Percentiles rank a stretch among this genome's conserved stretches.
phyloP scores from a whole-genome alignment of 768 basidiomycete genomes.

The Lentinula sp. region DNA sequence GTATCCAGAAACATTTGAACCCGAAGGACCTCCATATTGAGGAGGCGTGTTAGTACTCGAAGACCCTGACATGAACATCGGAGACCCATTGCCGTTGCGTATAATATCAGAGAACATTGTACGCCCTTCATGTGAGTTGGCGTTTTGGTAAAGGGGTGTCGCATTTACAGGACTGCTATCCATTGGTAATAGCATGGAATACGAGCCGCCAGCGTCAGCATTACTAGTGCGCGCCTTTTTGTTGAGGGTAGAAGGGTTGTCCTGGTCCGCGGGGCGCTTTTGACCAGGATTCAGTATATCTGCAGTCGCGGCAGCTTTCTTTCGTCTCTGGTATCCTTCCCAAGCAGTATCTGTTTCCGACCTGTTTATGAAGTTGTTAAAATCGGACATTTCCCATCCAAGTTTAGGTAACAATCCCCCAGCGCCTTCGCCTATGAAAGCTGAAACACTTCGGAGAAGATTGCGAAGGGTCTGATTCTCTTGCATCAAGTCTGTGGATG shows the following conservation, averaged over 20 bases:
- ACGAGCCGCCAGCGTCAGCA: conserved; percentile 36
- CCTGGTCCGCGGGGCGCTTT: conserved; percentile 50
- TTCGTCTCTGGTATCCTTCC: conserved; percentile 80
- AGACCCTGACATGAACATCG: conserved; percentile 55
- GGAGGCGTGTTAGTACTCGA: conserved; percentile 30
- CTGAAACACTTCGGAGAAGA: conserved; percentile 67
- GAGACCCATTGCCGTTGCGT: conserved; percentile 44
- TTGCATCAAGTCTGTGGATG: conserved; percentile 65
- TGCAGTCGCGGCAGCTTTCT: conserved; percentile 28
- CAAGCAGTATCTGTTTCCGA: conserved; percentile 92
- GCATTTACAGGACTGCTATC: conserved; percentile 27
- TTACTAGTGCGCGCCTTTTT: conserved; percentile 46
- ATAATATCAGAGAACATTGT: conserved; percentile 56
- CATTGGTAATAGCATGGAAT: conserved; percentile 55
- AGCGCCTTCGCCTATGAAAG: conserved; percentile 84
- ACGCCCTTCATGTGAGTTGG: conserved; percentile 36
- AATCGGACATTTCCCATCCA: conserved; percentile 73
- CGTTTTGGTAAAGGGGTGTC: conserved; percentile 36
- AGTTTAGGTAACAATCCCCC: conserved; percentile 73
- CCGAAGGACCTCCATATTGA: conserved; percentile 31
- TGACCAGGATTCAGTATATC: conserved; percentile 19
- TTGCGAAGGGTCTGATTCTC: conserved; percentile 84
- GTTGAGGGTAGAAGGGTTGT: conserved; percentile 27
- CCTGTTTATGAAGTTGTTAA: conserved; percentile 76
- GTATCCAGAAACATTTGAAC: conserved; percentile 34